These are phyloP conservation scores for Talaromyces pinophilus DNA, from an alignment of 2,329 filamentous ascomycete genomes.

Conservation along the genomic window DNA sequence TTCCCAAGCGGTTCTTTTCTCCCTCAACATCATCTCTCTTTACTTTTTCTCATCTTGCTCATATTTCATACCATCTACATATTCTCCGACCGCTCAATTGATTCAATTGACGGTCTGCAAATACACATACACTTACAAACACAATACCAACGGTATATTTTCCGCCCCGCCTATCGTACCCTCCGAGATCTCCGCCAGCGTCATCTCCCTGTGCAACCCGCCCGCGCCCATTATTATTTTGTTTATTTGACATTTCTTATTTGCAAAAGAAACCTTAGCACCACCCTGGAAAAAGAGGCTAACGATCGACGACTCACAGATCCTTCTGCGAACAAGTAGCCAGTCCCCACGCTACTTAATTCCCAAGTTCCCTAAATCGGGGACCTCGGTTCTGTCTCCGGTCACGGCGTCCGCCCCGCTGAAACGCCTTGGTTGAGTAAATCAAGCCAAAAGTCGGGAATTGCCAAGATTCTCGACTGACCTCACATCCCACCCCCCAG, in stretches of 20 bases:
- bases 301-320: slow-evolving; percentile 17
- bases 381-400: slow-evolving; percentile 20
- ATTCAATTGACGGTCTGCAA: slow-evolving; percentile 5
- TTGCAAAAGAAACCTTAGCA: slow-evolving; percentile 11
- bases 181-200: slow-evolving; percentile 1
- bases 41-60: not conserved
- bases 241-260: slow-evolving; percentile 18
- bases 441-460: slow-evolving; percentile 2
- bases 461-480: slow-evolving; percentile 19
- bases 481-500: not conserved
- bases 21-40: not conserved
- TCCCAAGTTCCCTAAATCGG: slow-evolving; percentile 4
- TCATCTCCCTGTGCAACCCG: slow-evolving; percentile 7
- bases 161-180: slow-evolving; percentile 1
- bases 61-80: not conserved
- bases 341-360: slow-evolving; percentile 10
- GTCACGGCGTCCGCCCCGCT: slow-evolving; percentile 25
- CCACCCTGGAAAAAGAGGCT: not conserved
- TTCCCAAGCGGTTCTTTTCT: not conserved
- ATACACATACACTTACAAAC: no score
- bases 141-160: slow-evolving; percentile 1
- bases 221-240: not conserved
- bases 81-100: slow-evolving; percentile 5
- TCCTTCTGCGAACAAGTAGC: not conserved
- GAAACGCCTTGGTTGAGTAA: slow-evolving; percentile 12